Evolutionary conservation across 352 stramenopile species (phyloP).

Genomic region (Lagenidium giganteum): DNA sequence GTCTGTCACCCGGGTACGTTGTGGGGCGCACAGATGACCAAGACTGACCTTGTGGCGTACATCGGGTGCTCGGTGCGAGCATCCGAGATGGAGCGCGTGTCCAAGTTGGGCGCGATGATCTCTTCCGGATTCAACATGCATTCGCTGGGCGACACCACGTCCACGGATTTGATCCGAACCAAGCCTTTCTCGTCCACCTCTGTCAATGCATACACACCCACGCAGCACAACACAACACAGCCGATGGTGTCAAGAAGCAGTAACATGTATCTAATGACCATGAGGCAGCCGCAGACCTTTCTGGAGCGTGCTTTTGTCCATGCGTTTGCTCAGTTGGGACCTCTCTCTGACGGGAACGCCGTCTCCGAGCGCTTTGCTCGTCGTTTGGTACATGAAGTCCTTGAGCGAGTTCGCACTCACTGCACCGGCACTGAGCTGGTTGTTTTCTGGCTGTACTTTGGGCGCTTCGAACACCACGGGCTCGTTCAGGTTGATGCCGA

Average conservation of each 20-base stretch:
- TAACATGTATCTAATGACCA: background rate
- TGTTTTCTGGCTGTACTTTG: conserved; percentile 12
- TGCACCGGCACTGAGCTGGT: no score
- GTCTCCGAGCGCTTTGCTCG: conserved; percentile 45
- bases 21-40: conserved; percentile 1
- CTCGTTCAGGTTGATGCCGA: conserved; percentile 73
- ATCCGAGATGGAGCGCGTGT: conserved; percentile 59
- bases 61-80: conserved; percentile 56
- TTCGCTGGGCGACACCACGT: conserved; percentile 49
- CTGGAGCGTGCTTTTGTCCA: conserved; percentile 64
- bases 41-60: conserved; percentile 57
- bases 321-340: conserved; percentile 63
- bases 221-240: background rate
- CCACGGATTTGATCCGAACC: conserved; percentile 43
- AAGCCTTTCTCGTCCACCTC: conserved; percentile 51
- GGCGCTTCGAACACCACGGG: conserved; percentile 61
- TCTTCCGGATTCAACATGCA: conserved; percentile 46
- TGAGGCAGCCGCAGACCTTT: conserved; percentile 30
- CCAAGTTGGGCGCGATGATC: conserved; percentile 38
- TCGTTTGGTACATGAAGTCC: conserved; percentile 83
- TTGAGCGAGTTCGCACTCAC: conserved; percentile 24
- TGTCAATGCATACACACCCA: no score
- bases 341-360: conserved; percentile 31
- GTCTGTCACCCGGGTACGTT: no score
- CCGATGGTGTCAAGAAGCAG: background rate